Evolutionary conservation across 345 rosid species (phyloP).

Genomic region (Syzygium jambos): DNA sequence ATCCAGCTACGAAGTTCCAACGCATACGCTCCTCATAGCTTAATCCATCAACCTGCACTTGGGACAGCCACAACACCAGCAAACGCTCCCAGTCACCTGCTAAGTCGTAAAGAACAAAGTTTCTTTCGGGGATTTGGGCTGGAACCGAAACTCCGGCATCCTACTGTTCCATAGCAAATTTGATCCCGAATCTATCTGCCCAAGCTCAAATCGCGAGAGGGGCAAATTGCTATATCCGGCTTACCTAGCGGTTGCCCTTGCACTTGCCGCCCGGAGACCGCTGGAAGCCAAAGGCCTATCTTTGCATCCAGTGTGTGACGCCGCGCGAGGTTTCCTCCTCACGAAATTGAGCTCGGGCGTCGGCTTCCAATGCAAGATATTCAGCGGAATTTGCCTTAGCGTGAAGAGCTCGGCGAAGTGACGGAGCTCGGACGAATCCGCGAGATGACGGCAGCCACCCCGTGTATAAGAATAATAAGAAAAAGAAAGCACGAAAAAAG

Average conservation of each 20-base stretch:
- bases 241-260: neutral
- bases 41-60: neutral
- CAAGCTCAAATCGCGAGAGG: neutral
- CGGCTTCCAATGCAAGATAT: neutral
- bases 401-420: neutral
- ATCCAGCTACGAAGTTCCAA: slow-evolving; percentile 5
- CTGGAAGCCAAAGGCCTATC: neutral
- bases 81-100: neutral
- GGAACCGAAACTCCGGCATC: neutral
- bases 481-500: neutral
- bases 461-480: neutral
- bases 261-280: neutral
- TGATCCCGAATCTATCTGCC: neutral
- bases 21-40: neutral
- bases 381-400: neutral
- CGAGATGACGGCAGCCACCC: neutral
- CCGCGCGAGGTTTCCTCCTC: neutral
- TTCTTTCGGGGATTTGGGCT: neutral
- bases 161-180: neutral
- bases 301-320: neutral
- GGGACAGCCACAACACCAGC: neutral
- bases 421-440: neutral
- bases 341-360: neutral
- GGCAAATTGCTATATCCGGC: neutral
- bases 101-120: neutral